A percentile compares a stretch with the other conserved stretches of the same genome.
phyloP scores from a whole-genome alignment of 495 filamentous ascomycete genomes.

The Oleoguttula mirabilis region DNA sequence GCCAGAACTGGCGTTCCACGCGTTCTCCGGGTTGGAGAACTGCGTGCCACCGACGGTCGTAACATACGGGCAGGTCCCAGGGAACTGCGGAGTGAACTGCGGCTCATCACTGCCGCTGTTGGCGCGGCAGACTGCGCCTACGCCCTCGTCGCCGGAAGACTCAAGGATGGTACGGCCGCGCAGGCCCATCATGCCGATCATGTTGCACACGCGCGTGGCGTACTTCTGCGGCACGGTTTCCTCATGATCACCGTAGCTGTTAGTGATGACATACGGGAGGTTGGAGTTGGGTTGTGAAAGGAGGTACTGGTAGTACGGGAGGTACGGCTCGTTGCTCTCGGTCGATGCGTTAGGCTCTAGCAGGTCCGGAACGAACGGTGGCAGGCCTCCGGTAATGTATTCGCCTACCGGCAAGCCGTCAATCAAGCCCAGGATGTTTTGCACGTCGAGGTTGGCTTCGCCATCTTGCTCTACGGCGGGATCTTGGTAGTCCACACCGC shows the following conservation, averaged over 20 bases:
- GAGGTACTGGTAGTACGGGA: slow-evolving; percentile 57
- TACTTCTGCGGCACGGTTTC: slow-evolving; percentile 58
- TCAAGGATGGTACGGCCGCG: slow-evolving; percentile 65
- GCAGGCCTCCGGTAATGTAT: slow-evolving; percentile 55
- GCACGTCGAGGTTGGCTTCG: slow-evolving; percentile 69
- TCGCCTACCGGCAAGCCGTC: slow-evolving; percentile 50
- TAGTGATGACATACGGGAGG: slow-evolving; percentile 64
- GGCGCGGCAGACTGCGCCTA: slow-evolving; percentile 51
- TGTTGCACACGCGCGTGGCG: slow-evolving; percentile 55
- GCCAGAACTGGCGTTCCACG: slow-evolving; percentile 44
- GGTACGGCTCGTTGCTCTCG: slow-evolving; percentile 64
- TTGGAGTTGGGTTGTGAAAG: slow-evolving; percentile 38
- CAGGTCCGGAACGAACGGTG: slow-evolving; percentile 50
- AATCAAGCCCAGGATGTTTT: slow-evolving; percentile 52
- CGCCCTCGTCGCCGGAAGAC: slow-evolving; percentile 57
- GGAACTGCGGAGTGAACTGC: slow-evolving; percentile 58
- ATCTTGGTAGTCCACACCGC: slow-evolving; percentile 20
- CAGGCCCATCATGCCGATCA: slow-evolving; percentile 57
- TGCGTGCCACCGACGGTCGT: slow-evolving; percentile 61
- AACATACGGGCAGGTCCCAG: slow-evolving; percentile 60
- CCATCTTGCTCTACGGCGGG: slow-evolving; percentile 26
- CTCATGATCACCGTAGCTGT: slow-evolving; percentile 74
- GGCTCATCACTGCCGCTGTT: slow-evolving; percentile 57
- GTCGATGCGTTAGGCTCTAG: slow-evolving; percentile 38
- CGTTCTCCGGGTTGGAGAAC: slow-evolving; percentile 46